Base-by-base conservation (phyloP, 2,329 filamentous ascomycete species). In the Colletotrichum sp. region DNA sequence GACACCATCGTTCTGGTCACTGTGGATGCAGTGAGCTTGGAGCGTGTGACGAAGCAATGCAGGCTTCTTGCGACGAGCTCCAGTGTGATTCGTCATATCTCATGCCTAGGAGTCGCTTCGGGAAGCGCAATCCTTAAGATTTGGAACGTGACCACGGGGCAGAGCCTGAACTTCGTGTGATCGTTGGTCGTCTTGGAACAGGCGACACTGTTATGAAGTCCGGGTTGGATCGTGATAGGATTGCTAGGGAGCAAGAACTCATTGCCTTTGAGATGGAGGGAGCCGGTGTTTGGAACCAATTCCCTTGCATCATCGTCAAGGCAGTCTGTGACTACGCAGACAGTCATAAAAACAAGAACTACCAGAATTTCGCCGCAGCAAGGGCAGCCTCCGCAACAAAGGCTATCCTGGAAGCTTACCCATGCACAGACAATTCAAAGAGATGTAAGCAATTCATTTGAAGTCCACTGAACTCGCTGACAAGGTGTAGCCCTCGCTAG, bases 161-260 rank as follows among this genome's bases (percentile, higher is more conserved):
- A n/a, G n/a, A n/a, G n/a, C n/a, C n/a, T n/a, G n/a, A 71, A 18
- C 68, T 48, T 13, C 43, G n/a, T 0, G 4, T 48, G 0, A 9
- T 70, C 0, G 9, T 52, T 26, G 79, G 78, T 0, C 34, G 72
- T 12, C 80, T 88, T 18, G 85, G 70, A 12, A 86, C 85, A 0
- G 84, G 82, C 26, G 82, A 88, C 65, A 80, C 78, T 0, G 84
- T 88, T 1, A 84, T 89, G 75, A 86, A 85, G 62, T 83, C 82
- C 9, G 84, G 82, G 1, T 28, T 78, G 8, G 77, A 83, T 36
- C 82, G 86, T 9, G 86, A 88, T 64, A 9, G 28, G 0, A 77
- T 87, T 30, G 81, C 84, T 4, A 28, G 68, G 6, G 24, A 73
- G 26, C 71, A 79, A 0, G 55, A 66, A 1, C 72, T 83, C 2